Evolutionary conservation across 192 early-diverging fungal species (phyloP).

Genomic region (Phlyctochytrium arcticum): DNA sequence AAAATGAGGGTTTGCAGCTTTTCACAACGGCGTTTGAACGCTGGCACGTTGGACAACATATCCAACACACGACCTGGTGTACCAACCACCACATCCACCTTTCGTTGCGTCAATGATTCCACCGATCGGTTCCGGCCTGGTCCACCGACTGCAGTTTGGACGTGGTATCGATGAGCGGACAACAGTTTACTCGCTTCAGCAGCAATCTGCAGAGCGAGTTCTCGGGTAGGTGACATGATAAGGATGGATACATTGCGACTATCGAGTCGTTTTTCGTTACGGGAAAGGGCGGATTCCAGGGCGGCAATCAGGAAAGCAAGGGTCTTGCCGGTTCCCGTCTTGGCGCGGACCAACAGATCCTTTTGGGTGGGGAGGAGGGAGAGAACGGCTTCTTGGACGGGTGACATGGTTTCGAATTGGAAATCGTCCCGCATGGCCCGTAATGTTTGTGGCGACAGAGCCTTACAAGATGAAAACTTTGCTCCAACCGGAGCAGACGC

Average conservation of each 20-base stretch:
- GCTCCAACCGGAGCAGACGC: not conserved
- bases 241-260: constrained; percentile 36
- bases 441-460: constrained; percentile 8
- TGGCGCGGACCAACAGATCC: constrained; percentile 92
- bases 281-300: constrained; percentile 62
- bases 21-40: constrained; percentile 1
- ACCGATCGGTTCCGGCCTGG: constrained; percentile 68
- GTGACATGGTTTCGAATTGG: constrained; percentile 72
- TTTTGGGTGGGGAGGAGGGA: constrained; percentile 53
- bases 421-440: constrained; percentile 43
- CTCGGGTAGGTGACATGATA: constrained; percentile 88
- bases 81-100: constrained; percentile 80
- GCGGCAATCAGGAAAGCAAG: constrained; percentile 91
- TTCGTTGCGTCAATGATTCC: constrained; percentile 73
- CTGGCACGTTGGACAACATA: constrained; percentile 65
- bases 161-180: constrained; percentile 74
- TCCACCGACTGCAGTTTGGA: constrained; percentile 81
- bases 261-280: constrained; percentile 19
- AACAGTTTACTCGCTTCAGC: constrained; percentile 68
- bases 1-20: constrained; percentile 60
- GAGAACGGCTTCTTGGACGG: constrained; percentile 83
- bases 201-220: constrained; percentile 89
- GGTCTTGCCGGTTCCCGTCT: constrained; percentile 98
- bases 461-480: constrained; percentile 13
- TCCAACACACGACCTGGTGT: constrained; percentile 94